Conservation (phyloP, 306 rosid genomes). For the Sesbania bispinosa region DNA sequence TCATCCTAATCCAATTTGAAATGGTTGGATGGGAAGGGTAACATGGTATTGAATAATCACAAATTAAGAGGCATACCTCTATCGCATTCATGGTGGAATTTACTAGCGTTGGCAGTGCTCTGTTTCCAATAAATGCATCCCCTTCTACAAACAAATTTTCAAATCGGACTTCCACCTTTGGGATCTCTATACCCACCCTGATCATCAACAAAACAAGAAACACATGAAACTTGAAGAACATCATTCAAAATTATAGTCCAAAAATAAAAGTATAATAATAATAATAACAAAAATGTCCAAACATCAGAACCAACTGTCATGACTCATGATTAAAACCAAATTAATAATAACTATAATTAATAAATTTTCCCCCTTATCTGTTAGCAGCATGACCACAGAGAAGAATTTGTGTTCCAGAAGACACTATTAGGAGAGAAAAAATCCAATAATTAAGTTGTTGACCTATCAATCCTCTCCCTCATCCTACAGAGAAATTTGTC, state of each 20-base stretch:
- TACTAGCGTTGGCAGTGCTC: slow-evolving; percentile 77
- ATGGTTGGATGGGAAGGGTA: not conserved
- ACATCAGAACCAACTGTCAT: too few relatives aligned
- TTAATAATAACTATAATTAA: too few relatives aligned
- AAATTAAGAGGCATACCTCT: slow-evolving; percentile 44
- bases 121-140: slow-evolving; percentile 72
- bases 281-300: too few relatives aligned
- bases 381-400: not conserved
- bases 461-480: slow-evolving; percentile 66
- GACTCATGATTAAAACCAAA: too few relatives aligned
- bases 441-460: not conserved
- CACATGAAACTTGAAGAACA: too few relatives aligned
- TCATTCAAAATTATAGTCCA: too few relatives aligned
- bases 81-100: slow-evolving; percentile 58
- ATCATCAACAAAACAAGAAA: not conserved
- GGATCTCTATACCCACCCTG: slow-evolving; percentile 75
- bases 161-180: slow-evolving; percentile 76
- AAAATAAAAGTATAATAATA: too few relatives aligned
- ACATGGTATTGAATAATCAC: not conserved
- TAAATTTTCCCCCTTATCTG: too few relatives aligned
- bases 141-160: slow-evolving; percentile 65
- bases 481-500: slow-evolving; percentile 61
- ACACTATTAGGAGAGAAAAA: too few relatives aligned
- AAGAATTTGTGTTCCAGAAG: not conserved
- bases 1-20: too few relatives aligned